Evolutionary conservation across 106 monocot genomes (phyloP).

Genomic region (Dendrobium huoshanense): DNA sequence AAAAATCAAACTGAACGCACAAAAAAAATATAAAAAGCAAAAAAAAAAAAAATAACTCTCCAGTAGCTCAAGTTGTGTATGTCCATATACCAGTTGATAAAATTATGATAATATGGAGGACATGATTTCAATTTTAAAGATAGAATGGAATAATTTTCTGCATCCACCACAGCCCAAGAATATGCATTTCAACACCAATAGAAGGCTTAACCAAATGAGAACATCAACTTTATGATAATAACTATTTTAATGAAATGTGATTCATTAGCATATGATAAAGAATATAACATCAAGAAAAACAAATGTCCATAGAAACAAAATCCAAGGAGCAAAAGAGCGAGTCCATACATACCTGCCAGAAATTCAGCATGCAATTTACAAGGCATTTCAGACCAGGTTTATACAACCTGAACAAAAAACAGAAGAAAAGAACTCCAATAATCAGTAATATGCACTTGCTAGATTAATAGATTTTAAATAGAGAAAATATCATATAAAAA

Average conservation of each 20-base stretch:
- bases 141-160: not conserved
- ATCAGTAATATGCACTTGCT: not conserved
- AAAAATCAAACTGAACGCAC: too few relatives aligned
- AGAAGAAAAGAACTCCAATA: not conserved
- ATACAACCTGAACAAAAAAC: slow-evolving; percentile 31
- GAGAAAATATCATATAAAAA: slow-evolving; percentile 3
- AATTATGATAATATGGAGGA: not conserved
- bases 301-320: not conserved
- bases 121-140: not conserved
- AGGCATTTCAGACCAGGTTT: slow-evolving; percentile 31
- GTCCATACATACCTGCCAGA: slow-evolving; percentile 65
- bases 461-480: not conserved
- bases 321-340: not conserved
- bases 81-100: not conserved
- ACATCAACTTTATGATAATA: not conserved
- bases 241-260: not conserved
- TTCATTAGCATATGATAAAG: not conserved
- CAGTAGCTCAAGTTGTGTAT: not conserved
- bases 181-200: not conserved
- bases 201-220: not conserved
- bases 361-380: slow-evolving; percentile 57
- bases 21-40: too few relatives aligned
- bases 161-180: not conserved
- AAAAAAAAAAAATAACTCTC: not conserved
- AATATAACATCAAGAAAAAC: too few relatives aligned